phyloP scores from a whole-genome alignment of 2,329 filamentous ascomycete genomes.

The Phialocephala subalpina region DNA sequence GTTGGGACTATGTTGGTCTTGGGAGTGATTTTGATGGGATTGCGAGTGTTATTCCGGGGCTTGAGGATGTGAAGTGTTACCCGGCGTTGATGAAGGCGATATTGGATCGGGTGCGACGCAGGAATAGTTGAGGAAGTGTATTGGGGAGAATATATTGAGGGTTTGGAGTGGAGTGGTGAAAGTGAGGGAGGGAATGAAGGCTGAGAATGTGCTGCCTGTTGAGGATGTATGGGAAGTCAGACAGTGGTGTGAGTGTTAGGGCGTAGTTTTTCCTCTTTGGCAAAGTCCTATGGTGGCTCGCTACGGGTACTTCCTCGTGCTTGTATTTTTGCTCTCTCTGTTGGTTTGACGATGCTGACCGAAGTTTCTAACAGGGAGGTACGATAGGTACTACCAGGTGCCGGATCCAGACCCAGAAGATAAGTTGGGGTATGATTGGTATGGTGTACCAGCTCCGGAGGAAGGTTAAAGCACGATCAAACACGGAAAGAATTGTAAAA shows the following conservation, averaged over 20 bases:
- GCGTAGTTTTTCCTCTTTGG: too few species aligned
- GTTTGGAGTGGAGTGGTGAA: constrained; percentile 43
- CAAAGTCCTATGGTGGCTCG: too few species aligned
- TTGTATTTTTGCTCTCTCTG: too few species aligned
- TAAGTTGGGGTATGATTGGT: constrained; percentile 44
- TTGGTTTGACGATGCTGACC: too few species aligned
- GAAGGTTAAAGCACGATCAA: constrained; percentile 15
- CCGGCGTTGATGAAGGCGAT: constrained; percentile 46
- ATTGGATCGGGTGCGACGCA: constrained; percentile 50
- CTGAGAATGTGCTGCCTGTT: constrained; percentile 43
- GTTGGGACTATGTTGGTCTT: constrained; percentile 70
- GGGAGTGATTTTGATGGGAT: constrained; percentile 72
- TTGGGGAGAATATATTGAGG: constrained; percentile 48
- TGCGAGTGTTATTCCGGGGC: constrained; percentile 56
- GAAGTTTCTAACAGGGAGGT: constrained; percentile 32
- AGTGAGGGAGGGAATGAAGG: constrained; percentile 41
- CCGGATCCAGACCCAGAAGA: constrained; percentile 45
- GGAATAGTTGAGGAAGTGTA: constrained; percentile 47
- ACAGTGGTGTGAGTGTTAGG: constrained; percentile 38
- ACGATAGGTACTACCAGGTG: constrained; percentile 45
- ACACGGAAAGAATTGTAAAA: too few species aligned
- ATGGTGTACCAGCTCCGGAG: constrained; percentile 38
- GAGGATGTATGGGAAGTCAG: constrained; percentile 29
- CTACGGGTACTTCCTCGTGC: too few species aligned
- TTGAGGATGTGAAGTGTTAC: constrained; percentile 58